A percentile compares a stretch with the other conserved stretches of the same genome.
These are phyloP conservation scores for Cardamine occulta DNA, from an alignment of 345 rosid species.

Conservation along the genomic window DNA sequence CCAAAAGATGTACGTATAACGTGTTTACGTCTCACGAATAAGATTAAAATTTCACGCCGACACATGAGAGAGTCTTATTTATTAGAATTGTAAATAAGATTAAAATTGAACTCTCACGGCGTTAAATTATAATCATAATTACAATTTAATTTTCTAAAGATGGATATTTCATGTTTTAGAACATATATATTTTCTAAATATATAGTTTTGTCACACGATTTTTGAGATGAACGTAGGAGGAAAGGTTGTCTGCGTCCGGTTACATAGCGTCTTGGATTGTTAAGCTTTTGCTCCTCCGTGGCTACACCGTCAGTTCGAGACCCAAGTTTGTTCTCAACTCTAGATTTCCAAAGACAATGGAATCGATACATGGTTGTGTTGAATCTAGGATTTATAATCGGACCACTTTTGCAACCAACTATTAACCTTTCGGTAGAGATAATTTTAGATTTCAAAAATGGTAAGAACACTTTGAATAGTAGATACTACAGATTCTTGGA, in stretches of 20 bases:
- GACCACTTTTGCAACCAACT: slow-evolving; percentile 52
- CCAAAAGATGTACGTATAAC: too few species aligned
- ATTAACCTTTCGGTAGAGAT: slow-evolving; percentile 42
- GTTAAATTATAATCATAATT: too few species aligned
- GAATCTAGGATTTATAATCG: slow-evolving; percentile 49
- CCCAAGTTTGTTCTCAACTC: background rate
- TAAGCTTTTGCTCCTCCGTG: background rate
- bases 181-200: too few species aligned
- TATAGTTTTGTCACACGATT: too few species aligned
- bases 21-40: too few species aligned
- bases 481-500: slow-evolving; percentile 33
- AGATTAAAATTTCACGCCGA: too few species aligned
- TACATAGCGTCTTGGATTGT: slow-evolving; percentile 3
- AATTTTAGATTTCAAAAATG: slow-evolving; percentile 37
- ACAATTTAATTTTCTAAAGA: too few species aligned
- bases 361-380: slow-evolving; percentile 50
- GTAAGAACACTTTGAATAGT: slow-evolving; percentile 31
- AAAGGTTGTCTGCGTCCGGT: background rate
- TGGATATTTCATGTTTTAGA: too few species aligned
- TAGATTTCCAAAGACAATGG: slow-evolving; percentile 41
- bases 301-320: slow-evolving; percentile 7
- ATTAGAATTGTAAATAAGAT: too few species aligned
- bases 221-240: background rate
- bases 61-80: too few species aligned
- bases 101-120: too few species aligned